Conservation (phyloP, 768 basidiomycete genomes). For the Leccinellum albellum region DNA sequence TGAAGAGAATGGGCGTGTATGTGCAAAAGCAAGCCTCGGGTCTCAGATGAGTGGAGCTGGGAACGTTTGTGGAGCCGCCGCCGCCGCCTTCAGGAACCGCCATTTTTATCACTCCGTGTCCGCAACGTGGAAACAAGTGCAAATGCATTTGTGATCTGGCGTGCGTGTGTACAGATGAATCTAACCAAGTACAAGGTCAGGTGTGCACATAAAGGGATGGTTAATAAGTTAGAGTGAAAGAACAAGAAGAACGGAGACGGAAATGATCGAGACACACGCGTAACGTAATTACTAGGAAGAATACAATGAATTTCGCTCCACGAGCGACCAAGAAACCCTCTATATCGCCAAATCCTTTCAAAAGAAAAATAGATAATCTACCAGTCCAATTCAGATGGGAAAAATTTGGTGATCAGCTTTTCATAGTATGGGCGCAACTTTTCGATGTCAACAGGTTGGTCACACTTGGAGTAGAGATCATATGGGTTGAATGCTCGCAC, state of each 20-base stretch:
- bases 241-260: not conserved
- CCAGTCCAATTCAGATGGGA: constrained; percentile 81
- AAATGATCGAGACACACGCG: not conserved
- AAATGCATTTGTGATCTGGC: not conserved
- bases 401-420: constrained; percentile 77
- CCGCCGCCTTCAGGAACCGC: not conserved
- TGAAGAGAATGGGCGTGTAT: not conserved
- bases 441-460: constrained; percentile 58
- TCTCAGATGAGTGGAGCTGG: not conserved
- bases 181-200: not conserved
- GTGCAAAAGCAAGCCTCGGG: not conserved
- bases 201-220: not conserved
- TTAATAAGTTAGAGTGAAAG: constrained; percentile 17
- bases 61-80: constrained; percentile 18
- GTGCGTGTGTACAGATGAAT: constrained; percentile 1
- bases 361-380: constrained; percentile 30
- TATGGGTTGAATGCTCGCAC: constrained; percentile 91
- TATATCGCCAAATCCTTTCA: constrained; percentile 2
- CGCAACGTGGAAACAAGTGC: not conserved
- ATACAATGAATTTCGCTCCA: constrained; percentile 4
- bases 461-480: constrained; percentile 89
- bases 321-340: constrained; percentile 2
- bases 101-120: constrained; percentile 20
- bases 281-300: constrained; percentile 2
- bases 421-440: constrained; percentile 82